A percentile compares a stretch with the other conserved stretches of the same genome.
Conservation (phyloP, 768 basidiomycete species). For the Asterophora lycoperdoides region DNA sequence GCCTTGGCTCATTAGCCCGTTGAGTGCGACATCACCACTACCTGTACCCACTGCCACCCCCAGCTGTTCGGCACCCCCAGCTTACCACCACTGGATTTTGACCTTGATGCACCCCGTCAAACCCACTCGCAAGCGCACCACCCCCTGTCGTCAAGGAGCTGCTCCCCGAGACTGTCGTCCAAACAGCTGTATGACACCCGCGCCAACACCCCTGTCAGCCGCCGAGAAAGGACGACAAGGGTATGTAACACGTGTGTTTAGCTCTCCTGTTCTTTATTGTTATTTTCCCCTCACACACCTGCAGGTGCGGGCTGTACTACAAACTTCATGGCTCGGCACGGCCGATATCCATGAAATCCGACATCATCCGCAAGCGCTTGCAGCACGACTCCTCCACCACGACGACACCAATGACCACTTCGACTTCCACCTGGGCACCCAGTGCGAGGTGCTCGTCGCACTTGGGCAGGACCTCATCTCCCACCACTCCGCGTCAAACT, state of each 20-base stretch:
- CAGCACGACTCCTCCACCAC: slow-evolving; percentile 71
- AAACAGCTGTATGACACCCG: slow-evolving; percentile 51
- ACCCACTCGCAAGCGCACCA: slow-evolving; percentile 18
- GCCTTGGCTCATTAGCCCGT: too few species aligned
- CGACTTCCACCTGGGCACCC: slow-evolving; percentile 34
- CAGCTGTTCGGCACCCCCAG: too few species aligned
- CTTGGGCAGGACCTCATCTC: slow-evolving; percentile 34
- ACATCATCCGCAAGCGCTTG: slow-evolving; percentile 84
- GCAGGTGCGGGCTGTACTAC: slow-evolving; percentile 78
- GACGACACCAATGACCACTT: slow-evolving; percentile 47
- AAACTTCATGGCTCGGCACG: slow-evolving; percentile 85
- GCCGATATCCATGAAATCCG: slow-evolving; percentile 89
- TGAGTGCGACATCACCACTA: too few species aligned
- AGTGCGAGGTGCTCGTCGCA: slow-evolving; percentile 51
- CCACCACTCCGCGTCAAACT: too few species aligned
- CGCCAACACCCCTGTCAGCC: slow-evolving; percentile 38
- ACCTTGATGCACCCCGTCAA: slow-evolving; percentile 25
- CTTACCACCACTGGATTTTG: too few species aligned
- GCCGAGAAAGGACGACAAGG: slow-evolving; percentile 87
- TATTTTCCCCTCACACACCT: too few species aligned
- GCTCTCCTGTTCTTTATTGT: too few species aligned
- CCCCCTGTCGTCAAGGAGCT: too few species aligned
- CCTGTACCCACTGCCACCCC: too few species aligned
- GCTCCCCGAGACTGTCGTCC: slow-evolving; percentile 51
- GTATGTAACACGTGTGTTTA: slow-evolving; percentile 85